Evolutionary conservation across 2,329 filamentous ascomycete species (phyloP), one percentile per base, ranked within the genome.

Genomic region (Paecilomyces fulvus): DNA sequence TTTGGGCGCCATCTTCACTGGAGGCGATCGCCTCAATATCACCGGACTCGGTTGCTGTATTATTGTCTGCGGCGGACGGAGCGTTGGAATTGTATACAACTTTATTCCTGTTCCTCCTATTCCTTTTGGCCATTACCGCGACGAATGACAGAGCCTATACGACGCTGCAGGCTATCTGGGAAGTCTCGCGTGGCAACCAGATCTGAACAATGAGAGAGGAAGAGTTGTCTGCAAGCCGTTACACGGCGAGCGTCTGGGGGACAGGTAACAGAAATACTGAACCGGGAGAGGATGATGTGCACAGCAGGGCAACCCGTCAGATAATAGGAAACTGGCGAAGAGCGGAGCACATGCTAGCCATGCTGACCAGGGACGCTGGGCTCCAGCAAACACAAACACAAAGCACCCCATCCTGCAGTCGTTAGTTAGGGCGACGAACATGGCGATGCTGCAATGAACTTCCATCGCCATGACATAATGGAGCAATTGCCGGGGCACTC

Each of bases 51-150:
- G 64, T 61, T 55, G 62, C 59, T 57, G 59, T 60, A 54, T 62
- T 65, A 59, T 66, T 68, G 57, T 67, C 61, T 58, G 65, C 58
- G 50, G 33, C 51, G 52, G 28, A 53, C 48, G 48, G 43, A 37
- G 49, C 64, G 53, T 59, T 67, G 59, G 59, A 65, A 60, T 65
- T 68, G 52, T 52, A 28, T 12, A 49, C 21, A 49, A 10, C 23
- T 11, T 67, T 67, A 53, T 67, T 68, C 59, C 70, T 70, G 58
- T 70, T 74, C 56, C 25, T 28, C 7, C 65, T 69, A 58, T 68
- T 73, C 58, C 70, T 70, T 59, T 64, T 76, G 60, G 63, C 67
- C 71, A 75, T 76, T 59, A 60, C 65, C 65, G 66, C 61, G 59
- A 61, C 61, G 69, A 70, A 64, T 66, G 62, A 67, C 64, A 64